A percentile compares a stretch with the other conserved stretches of the same genome.
phyloP scores from a whole-genome alignment of 2,329 filamentous ascomycete species.

The Lecanosticta acicola region DNA sequence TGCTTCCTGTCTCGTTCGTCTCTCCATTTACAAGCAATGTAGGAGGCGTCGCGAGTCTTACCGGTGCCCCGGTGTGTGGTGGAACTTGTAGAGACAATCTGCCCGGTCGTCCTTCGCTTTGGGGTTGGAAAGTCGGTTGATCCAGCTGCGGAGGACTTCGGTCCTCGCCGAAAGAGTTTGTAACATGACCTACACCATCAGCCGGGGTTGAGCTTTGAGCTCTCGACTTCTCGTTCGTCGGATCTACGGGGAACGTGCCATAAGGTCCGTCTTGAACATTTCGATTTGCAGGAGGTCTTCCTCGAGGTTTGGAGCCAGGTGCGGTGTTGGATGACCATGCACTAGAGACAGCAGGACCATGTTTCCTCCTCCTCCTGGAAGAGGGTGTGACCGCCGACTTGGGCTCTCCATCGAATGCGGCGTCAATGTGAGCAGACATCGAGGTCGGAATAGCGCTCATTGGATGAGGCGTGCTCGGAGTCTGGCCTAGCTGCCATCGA shows the following conservation, averaged over 20 bases:
- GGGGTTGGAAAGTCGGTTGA: slow-evolving; percentile 20
- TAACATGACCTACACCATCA: background rate
- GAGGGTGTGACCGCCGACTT: slow-evolving; percentile 68
- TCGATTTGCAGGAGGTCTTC: slow-evolving; percentile 70
- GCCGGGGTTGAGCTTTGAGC: slow-evolving; percentile 3
- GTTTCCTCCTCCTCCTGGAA: slow-evolving; percentile 53
- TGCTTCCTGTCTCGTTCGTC: slow-evolving; percentile 23
- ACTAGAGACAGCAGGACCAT: slow-evolving; percentile 83
- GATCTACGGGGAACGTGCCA: slow-evolving; percentile 62
- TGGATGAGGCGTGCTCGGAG: slow-evolving; percentile 56
- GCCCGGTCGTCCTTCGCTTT: slow-evolving; percentile 38
- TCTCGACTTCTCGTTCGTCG: slow-evolving; percentile 29
- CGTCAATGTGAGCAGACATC: slow-evolving; percentile 38
- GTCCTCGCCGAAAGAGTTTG: slow-evolving; percentile 8
- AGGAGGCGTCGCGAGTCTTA: slow-evolving; percentile 58
- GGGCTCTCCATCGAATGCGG: slow-evolving; percentile 53
- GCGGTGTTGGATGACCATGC: slow-evolving; percentile 68
- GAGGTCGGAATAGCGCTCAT: slow-evolving; percentile 69
- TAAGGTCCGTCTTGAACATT: slow-evolving; percentile 62
- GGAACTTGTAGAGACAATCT: slow-evolving; percentile 59
- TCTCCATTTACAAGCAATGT: slow-evolving; percentile 51
- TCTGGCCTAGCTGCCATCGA: slow-evolving; percentile 29
- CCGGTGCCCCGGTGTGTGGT: slow-evolving; percentile 54
- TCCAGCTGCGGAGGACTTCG: slow-evolving; percentile 53
- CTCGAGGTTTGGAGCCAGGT: slow-evolving; percentile 67